Base-by-base conservation (phyloP, 495 filamentous ascomycete genomes). In the Penicillium maclennaniae region DNA sequence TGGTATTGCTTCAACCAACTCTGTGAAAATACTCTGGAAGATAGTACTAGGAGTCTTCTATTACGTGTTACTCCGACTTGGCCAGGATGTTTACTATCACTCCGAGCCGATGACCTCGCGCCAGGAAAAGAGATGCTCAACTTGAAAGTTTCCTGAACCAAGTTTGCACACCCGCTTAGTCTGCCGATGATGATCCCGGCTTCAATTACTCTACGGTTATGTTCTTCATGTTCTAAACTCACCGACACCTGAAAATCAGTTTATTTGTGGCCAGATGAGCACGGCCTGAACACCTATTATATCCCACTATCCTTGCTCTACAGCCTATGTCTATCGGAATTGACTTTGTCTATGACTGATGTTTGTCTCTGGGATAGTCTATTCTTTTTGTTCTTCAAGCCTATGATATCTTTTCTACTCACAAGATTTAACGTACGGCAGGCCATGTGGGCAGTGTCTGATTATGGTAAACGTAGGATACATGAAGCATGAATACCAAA, bases 11-110 rank as follows among this genome's bases (percentile, higher is more conserved):
- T 10, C 28, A 17, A 45, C 59, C 6, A 26, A 49, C 42, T 9
- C 56, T 10, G n/a, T 50, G 16, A 49, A 51, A 23, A 34, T 54
- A 25, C 20, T 48, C 45, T 60, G 48, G 52, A 34, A 41, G 17
- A 7, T 55, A 4, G 12, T 27, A 2, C 21, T 43, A 12, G 34
- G 43, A n/a, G 16, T 52, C 7, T 12, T 55, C 49, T 31, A 40
- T n/a, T 37, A 31, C 14, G 14, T 53, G 1, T 9, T 45, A 23
- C 23, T 15, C 31, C 43, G 26, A 21, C 7, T 60, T 10, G 23
- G 23, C 23, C 40, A 34, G 16, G 27, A 43, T 20, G 28, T 17
- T 27, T 40, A 28, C 20, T 15, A 40, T 34, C 36, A 9, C 38
- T 28, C 47, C 15, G n/a, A 49, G 16, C 38, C 25, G 25, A 12